Conservation (phyloP, 2,329 filamentous ascomycete species). For the Ophiosphaerella herpotricha region DNA sequence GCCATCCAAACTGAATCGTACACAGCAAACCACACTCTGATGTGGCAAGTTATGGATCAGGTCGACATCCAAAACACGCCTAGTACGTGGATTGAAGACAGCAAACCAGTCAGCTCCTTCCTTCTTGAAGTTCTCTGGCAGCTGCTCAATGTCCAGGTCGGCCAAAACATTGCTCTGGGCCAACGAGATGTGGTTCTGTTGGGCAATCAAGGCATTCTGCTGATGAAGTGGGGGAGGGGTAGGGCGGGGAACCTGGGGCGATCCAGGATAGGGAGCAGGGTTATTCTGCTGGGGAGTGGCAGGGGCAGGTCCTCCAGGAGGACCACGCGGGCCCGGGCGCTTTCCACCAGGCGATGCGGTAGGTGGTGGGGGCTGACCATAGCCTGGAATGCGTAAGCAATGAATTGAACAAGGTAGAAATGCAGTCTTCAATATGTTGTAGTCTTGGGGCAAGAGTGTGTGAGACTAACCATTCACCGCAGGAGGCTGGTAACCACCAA, state of each 20-base stretch:
- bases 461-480: constrained; percentile 62
- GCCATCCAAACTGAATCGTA: constrained; percentile 93
- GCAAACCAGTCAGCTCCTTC: constrained; percentile 92
- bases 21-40: constrained; percentile 97
- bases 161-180: constrained; percentile 70
- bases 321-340: constrained; percentile 65
- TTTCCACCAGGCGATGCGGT: constrained; percentile 86
- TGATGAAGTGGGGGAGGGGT: constrained; percentile 63
- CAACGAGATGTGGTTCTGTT: constrained; percentile 50
- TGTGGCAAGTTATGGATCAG: constrained; percentile 91
- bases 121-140: constrained; percentile 86
- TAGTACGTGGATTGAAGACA: constrained; percentile 92
- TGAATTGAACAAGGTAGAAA: not conserved
- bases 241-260: constrained; percentile 80
- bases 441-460: constrained; percentile 9
- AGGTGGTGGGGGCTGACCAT: constrained; percentile 81
- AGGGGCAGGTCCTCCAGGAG: constrained; percentile 71
- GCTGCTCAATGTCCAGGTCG: constrained; percentile 83
- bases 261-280: constrained; percentile 84
- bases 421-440: not conserved
- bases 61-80: constrained; percentile 88
- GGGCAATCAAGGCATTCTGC: constrained; percentile 37
- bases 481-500: constrained; percentile 72
- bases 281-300: constrained; percentile 92
- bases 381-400: constrained; percentile 56